Evolutionary conservation across 1,139 yeast genomes (phyloP), one percentile per base, ranked within the genome.

Genomic region (Hanseniaspora uvarum): DNA sequence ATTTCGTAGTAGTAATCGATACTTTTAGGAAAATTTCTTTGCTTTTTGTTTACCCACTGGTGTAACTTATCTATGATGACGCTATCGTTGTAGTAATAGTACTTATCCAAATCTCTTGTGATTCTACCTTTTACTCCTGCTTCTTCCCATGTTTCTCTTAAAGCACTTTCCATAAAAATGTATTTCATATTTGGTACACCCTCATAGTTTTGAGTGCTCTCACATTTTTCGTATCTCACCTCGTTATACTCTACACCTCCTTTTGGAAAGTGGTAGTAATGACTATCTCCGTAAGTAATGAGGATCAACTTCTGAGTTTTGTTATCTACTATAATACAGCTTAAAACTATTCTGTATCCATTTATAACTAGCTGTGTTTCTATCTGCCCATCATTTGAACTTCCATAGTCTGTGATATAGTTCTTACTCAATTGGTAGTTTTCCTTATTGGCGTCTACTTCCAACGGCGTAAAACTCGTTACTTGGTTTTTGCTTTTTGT

Each of bases 71-170:
- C 36, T 7, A 19, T 31, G 7, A 21, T 24, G 8, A n/a, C 16
- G 4, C 34, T 36, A 18, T 23, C 23, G 14, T 31, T 24, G 24
- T 31, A 31, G 23, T 40, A 44, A 24, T 40, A 48, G 18, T 33
- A 48, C 26, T 16, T 28, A 1, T 46, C 52, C 14, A 48, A 33
- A 14, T 28, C 14, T 18, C 18, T 48, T 3, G 24, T 30, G 14
- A 87, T 73, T 16, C 66, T 70, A 3, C 96, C 95, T 41, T 76
- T 77, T 26, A 85, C 86, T 0, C 98, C 98, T 0, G 95, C 94
- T 68, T 92, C 98, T 68, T 92, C 98, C 98, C 98, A 92, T 0
- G 96, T 86, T 66, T 92, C 98, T 56, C 98, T 72, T 18, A 76
- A 72, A 0, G 97, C 96, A 10, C 86, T 71, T 11, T 55, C 55